Evolutionary conservation across 1,139 yeast species (phyloP).

Genomic region (Hemisphaericaspora xylofermentans): DNA sequence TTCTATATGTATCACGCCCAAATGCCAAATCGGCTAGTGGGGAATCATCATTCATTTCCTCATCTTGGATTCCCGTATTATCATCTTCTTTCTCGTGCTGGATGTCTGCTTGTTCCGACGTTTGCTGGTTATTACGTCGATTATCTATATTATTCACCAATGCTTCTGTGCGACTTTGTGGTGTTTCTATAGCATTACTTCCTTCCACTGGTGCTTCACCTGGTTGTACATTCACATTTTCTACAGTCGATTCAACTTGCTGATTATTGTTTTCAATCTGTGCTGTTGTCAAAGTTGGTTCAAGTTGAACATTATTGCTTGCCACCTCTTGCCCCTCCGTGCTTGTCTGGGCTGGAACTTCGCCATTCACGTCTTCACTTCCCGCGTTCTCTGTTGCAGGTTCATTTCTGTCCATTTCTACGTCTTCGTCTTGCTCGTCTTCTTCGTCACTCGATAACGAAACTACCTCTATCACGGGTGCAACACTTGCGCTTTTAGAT

Average conservation of each 20-base stretch:
- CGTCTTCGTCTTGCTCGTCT: slow-evolving; percentile 3
- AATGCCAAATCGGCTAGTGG: slow-evolving; percentile 2
- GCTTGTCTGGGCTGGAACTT: no score
- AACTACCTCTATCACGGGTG: slow-evolving; percentile 8
- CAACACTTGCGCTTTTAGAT: slow-evolving; percentile 1
- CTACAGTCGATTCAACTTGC: no score
- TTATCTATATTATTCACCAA: no score
- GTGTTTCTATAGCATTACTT: no score
- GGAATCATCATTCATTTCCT: slow-evolving; percentile 4
- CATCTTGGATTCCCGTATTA: background rate
- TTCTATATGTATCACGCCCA: slow-evolving; percentile 1
- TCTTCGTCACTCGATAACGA: slow-evolving; percentile 11
- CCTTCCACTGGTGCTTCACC: no score
- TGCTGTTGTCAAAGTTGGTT: no score
- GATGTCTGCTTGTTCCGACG: background rate
- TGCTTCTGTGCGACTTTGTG: no score
- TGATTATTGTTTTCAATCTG: no score
- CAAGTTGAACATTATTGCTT: no score
- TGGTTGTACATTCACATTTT: no score
- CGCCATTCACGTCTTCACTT: background rate
- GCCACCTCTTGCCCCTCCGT: no score
- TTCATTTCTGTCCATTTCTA: background rate
- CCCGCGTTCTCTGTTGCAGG: background rate
- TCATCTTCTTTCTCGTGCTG: background rate
- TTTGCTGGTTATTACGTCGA: background rate